Evolutionary conservation across 495 filamentous ascomycete species (phyloP), one percentile per base, ranked within the genome.

Genomic region (Neurospora discreta): DNA sequence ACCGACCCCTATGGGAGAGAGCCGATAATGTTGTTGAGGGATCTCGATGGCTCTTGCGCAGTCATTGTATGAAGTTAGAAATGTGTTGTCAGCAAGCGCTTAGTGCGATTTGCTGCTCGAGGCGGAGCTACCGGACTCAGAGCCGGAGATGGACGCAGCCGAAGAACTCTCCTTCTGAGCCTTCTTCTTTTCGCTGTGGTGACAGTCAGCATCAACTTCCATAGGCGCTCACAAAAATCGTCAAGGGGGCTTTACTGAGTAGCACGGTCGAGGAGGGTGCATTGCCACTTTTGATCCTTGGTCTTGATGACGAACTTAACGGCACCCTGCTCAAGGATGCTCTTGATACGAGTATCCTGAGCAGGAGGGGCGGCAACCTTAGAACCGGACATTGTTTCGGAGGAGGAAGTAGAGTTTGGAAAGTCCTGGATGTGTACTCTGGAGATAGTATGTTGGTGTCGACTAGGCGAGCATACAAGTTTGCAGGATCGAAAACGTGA

Each of bases 251-350:
- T 81, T 78, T 80, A 85, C 83, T 82, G 81, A 68, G 80, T 73
- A 68, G 78, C 76, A 65, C 82, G 80, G 75, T 84, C 81, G 41
- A 83, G 75, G 11, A 85, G 69, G 33, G 77, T 80, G 77, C 82
- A 83, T 46, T 78, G 67, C 79, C 81, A 85, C 73, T 76, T 78
- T 60, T 76, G 77, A 39, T 69, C 69, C 65, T 79, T 78, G 6
- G 82, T 79, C 78, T 78, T 81, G 74, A 85, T 81, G 60, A 81
- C 79, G 80, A 85, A 85, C 72, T 73, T 76, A 74, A 85, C 58
- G 39, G 76, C 78, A 72, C 77, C 77, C 71, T 9, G 76, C 75
- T 82, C 75, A 41, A 85, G 76, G 72, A 78, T 72, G 40, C 78
- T n/a, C 65, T 79, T 74, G 73, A 82, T 40, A 39, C 76, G 77